Conservation (phyloP, 345 rosid species). For the Rhodamnia argentea region DNA sequence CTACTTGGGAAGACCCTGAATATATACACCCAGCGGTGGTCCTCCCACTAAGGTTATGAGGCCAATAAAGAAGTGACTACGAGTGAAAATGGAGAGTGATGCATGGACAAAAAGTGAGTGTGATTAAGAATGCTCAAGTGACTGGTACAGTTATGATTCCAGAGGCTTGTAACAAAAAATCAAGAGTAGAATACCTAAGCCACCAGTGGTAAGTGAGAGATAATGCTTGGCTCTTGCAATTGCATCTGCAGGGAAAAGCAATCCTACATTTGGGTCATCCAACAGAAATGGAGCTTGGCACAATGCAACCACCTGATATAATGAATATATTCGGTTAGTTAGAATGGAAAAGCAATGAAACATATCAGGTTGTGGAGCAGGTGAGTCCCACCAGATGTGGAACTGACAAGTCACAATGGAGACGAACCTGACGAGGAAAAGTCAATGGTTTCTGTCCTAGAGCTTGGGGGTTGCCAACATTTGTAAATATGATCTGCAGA, state of each 20-base stretch:
- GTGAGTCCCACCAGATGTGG: not conserved
- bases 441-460: conserved; percentile 92
- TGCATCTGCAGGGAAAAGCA: conserved; percentile 90
- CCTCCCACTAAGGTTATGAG: not conserved
- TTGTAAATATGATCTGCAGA: conserved; percentile 87
- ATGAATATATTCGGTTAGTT: conserved; percentile 12
- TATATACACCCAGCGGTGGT: not conserved
- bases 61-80: not conserved
- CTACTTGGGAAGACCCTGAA: not conserved
- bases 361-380: not conserved
- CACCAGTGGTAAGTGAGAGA: conserved; percentile 74
- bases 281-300: conserved; percentile 98
- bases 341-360: not conserved
- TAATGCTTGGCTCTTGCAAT: conserved; percentile 94
- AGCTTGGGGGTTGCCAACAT: conserved; percentile 99
- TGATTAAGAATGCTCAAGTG: not conserved
- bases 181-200: conserved; percentile 55
- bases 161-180: not conserved
- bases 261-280: conserved; percentile 90
- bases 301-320: conserved; percentile 78
- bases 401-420: not conserved
- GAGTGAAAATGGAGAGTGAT: not conserved
- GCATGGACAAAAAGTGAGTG: not conserved
- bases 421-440: conserved; percentile 82
- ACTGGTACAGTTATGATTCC: not conserved